Conservation (phyloP, 805 yeast genomes). For the Myxozyma neglecta region DNA sequence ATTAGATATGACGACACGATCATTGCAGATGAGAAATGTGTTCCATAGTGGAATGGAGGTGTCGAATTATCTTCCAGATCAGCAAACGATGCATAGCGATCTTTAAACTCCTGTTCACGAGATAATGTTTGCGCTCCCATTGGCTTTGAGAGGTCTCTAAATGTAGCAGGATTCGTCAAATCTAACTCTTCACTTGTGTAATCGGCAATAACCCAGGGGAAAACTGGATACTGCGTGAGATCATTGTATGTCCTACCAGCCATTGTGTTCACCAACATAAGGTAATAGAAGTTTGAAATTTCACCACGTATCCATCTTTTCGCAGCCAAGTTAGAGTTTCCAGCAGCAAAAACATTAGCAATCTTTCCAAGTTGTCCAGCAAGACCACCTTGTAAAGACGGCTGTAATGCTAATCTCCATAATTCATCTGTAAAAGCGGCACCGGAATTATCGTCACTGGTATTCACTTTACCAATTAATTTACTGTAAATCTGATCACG, state of each 20-base stretch:
- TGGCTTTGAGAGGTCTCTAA: constrained; percentile 77
- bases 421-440: constrained; percentile 37
- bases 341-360: constrained; percentile 48
- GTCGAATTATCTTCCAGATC: constrained; percentile 59
- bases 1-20: constrained; percentile 80
- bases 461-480: constrained; percentile 52
- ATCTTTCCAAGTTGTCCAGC: constrained; percentile 46
- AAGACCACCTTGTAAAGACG: constrained; percentile 32
- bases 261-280: constrained; percentile 75
- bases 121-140: constrained; percentile 81
- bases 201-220: constrained; percentile 89
- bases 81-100: constrained; percentile 68
- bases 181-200: constrained; percentile 72
- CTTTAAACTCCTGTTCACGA: constrained; percentile 63
- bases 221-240: constrained; percentile 85
- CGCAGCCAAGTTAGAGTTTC: constrained; percentile 50
- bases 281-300: constrained; percentile 77
- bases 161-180: constrained; percentile 58
- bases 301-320: constrained; percentile 74
- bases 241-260: constrained; percentile 91
- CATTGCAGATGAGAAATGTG: constrained; percentile 93
- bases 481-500: constrained; percentile 59
- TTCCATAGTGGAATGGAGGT: constrained; percentile 88
- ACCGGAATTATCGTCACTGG: constrained; percentile 33
- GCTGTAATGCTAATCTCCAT: constrained; percentile 28